These are phyloP conservation scores for Vitis cinerea DNA, from an alignment of 164 flowering plant species.

Conservation along the genomic window DNA sequence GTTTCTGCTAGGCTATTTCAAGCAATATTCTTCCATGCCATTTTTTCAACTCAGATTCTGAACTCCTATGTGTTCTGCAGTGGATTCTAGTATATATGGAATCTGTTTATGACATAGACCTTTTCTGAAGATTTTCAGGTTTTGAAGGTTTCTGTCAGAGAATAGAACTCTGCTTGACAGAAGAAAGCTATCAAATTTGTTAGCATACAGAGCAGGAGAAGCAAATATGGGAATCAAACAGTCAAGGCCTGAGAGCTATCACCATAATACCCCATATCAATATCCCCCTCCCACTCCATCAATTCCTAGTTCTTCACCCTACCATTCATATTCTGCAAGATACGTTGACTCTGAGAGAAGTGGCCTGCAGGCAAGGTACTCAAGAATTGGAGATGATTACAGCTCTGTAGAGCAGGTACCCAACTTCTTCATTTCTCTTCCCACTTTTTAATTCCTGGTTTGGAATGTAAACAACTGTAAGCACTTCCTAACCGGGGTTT, in stretches of 20 bases:
- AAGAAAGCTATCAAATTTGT: background rate
- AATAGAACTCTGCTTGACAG: background rate
- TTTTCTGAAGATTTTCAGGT: too few species aligned
- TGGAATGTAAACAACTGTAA: too few species aligned
- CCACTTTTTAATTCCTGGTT: background rate
- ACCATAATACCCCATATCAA: background rate
- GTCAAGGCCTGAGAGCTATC: conserved; percentile 7
- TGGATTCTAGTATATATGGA: too few species aligned
- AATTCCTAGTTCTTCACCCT: conserved; percentile 5
- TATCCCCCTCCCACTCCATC: conserved; percentile 3
- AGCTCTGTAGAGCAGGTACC: conserved; percentile 20
- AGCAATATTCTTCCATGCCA: too few species aligned
- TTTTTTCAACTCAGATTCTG: too few species aligned
- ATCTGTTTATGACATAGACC: too few species aligned
- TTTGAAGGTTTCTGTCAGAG: too few species aligned
- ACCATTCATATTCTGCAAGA: conserved; percentile 4
- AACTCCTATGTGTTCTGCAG: too few species aligned
- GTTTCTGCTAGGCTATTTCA: too few species aligned
- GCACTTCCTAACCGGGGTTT: too few species aligned
- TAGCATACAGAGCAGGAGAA: background rate
- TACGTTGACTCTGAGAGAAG: conserved; percentile 1
- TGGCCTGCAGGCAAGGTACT: conserved; percentile 9
- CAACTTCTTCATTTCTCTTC: background rate
- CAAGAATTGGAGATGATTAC: conserved; percentile 17
- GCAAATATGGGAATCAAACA: conserved; percentile 14